These are phyloP conservation scores for Echinosophora koreensis DNA, from an alignment of 306 rosid genomes.

Conservation along the genomic window DNA sequence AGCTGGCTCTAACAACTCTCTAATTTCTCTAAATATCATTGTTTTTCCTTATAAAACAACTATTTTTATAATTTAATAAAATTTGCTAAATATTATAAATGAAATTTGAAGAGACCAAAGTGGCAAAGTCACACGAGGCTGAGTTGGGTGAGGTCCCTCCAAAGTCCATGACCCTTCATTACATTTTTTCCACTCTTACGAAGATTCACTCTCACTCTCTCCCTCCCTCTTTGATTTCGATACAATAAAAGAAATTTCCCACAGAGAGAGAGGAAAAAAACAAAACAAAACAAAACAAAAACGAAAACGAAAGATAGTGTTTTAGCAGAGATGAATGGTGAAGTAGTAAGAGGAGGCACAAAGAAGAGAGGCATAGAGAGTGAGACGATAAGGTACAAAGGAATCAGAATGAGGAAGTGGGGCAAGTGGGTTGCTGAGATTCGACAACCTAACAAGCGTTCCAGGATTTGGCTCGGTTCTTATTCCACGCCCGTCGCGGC, in stretches of 20 bases:
- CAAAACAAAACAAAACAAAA: background rate
- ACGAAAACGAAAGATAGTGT: too few relatives aligned
- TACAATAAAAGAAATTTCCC: background rate
- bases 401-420: slow-evolving; percentile 99
- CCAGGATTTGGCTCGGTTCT: slow-evolving; percentile 97
- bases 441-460: slow-evolving; percentile 94
- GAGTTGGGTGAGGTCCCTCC: too few relatives aligned
- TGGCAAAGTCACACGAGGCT: too few relatives aligned
- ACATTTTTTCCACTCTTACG: too few relatives aligned
- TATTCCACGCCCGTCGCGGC: slow-evolving; percentile 95
- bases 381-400: slow-evolving; percentile 85
- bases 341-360: background rate
- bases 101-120: too few relatives aligned
- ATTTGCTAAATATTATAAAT: too few relatives aligned
- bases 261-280: background rate
- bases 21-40: too few relatives aligned
- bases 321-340: slow-evolving; percentile 29
- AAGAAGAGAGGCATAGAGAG: slow-evolving; percentile 53
- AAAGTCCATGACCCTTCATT: too few relatives aligned
- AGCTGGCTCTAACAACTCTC: too few relatives aligned
- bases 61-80: too few relatives aligned
- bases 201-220: slow-evolving; percentile 38
- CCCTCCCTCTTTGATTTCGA: background rate
- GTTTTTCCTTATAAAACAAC: too few relatives aligned
- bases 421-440: slow-evolving; percentile 99